Base-by-base conservation (phyloP, 345 rosid genomes). In the Corymbia maculata region DNA sequence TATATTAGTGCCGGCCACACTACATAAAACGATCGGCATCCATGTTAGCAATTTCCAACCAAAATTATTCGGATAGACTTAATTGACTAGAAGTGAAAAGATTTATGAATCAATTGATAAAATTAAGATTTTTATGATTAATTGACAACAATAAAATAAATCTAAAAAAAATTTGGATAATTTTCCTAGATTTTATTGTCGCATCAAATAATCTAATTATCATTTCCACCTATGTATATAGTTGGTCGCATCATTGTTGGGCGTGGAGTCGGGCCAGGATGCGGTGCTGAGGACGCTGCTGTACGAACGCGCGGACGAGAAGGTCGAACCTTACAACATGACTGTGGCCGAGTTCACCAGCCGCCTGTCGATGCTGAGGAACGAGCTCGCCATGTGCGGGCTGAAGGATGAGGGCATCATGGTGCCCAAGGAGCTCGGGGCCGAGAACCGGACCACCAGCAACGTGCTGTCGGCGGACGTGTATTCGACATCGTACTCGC, bases 201-300 rank as follows among this genome's bases (percentile, higher is more conserved):
- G 15, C 16, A 30, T 17, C 84, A 19, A 44, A 24, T 51, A 16
- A 49, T 30, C 47, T 42, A 8, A 9, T 16, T n/a, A 42, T 52
- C 22, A 6, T 52, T 80, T 84, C 17, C 0, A 13, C 51, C 45
- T 3, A 42, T 51, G 17, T 36, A 19, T 7, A 19, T 85, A 94
- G 98, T 91, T 96, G 53, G 95, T 90, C 13, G 94, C 95, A 2
- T 90, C 92, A 8, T 91, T 96, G 26, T 87, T 94, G 88, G 97
- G 95, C 2, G 94, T 93, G 86, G 98, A 95, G 89, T 87, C 96
- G 5, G 98, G 95, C 42, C 98, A 96, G 88, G 99, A 96, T 87
- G 96, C 93, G 28, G 96, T 93, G 19, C 79, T 95, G 86, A 88
- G 96, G 89, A 52, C 96, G 24, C 82, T 95, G 36, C 89, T 96